Evolutionary conservation across 169 alveolate species (phyloP).

Genomic region (Eimeria acervulina): DNA sequence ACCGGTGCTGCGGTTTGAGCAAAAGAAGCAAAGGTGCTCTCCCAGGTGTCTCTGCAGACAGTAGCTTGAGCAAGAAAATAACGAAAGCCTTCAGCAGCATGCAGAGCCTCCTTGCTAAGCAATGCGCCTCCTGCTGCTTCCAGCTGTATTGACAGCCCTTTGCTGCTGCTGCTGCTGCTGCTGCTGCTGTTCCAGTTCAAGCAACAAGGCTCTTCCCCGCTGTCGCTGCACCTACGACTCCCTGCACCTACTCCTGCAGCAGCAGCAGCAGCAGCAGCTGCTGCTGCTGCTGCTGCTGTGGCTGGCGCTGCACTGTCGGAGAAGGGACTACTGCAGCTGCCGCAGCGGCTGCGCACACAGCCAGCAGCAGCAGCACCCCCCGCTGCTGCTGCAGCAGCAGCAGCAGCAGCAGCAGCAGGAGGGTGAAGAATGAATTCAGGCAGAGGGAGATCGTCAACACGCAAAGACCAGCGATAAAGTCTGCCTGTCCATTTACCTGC

Average conservation of each 20-base stretch:
- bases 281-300: not conserved
- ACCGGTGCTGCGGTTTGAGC: slow-evolving; percentile 28
- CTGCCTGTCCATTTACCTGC: not conserved
- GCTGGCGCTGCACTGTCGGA: not conserved
- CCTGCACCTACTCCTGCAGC: too few relatives aligned
- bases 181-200: too few relatives aligned
- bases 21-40: slow-evolving; percentile 12
- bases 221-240: not conserved
- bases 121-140: not conserved
- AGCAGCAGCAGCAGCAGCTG: too few relatives aligned
- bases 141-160: not conserved
- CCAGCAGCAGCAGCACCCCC: not conserved
- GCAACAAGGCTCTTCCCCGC: not conserved
- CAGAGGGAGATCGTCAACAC: not conserved
- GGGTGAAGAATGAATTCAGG: not conserved
- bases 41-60: slow-evolving; percentile 21
- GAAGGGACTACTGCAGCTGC: not conserved
- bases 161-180: too few relatives aligned
- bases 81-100: not conserved
- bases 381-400: not conserved
- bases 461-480: not conserved
- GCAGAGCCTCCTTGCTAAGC: not conserved
- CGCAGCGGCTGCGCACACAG: not conserved
- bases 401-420: too few relatives aligned
- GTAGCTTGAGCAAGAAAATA: not conserved